phyloP scores from a whole-genome alignment of 2,329 filamentous ascomycete genomes.

The Ambrosiella beaveri region DNA sequence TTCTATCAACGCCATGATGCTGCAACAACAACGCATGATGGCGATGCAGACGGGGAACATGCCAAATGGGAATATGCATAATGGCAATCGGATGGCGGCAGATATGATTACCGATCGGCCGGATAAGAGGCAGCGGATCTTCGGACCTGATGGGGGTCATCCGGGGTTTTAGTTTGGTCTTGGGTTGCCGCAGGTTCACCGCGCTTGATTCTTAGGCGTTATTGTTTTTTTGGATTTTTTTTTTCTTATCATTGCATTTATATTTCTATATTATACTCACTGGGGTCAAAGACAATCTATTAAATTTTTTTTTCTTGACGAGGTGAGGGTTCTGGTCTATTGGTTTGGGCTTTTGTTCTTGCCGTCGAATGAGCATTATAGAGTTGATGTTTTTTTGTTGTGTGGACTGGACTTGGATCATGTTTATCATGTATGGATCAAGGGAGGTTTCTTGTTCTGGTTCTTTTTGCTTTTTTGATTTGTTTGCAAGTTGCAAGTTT shows the following conservation, averaged over 20 bases:
- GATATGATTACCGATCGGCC: constrained; percentile 6
- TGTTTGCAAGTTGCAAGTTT: too few relatives aligned
- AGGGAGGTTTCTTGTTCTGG: too few relatives aligned
- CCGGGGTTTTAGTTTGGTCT: not conserved
- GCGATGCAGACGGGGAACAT: not conserved
- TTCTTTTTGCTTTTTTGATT: too few relatives aligned
- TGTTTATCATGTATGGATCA: too few relatives aligned
- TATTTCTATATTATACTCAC: not conserved
- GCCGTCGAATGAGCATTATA: too few relatives aligned
- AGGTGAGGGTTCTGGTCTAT: too few relatives aligned
- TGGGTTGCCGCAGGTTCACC: not conserved
- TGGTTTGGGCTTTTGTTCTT: too few relatives aligned
- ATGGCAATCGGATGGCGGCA: not conserved
- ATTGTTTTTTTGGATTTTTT: not conserved
- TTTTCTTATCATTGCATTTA: not conserved
- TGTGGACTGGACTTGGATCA: too few relatives aligned
- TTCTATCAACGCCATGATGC: constrained; percentile 4
- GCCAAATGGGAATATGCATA: not conserved
- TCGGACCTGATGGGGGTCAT: constrained; percentile 6
- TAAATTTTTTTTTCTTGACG: too few relatives aligned
- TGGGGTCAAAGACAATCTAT: too few relatives aligned
- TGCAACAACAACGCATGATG: constrained; percentile 6
- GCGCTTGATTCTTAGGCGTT: not conserved
- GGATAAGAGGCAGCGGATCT: constrained; percentile 11
- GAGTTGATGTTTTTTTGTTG: too few relatives aligned